Percentiles rank a stretch among this genome's conserved stretches.
These are phyloP conservation scores for Plenodomus lindquistii DNA, from an alignment of 2,329 filamentous ascomycete species.

Conservation along the genomic window DNA sequence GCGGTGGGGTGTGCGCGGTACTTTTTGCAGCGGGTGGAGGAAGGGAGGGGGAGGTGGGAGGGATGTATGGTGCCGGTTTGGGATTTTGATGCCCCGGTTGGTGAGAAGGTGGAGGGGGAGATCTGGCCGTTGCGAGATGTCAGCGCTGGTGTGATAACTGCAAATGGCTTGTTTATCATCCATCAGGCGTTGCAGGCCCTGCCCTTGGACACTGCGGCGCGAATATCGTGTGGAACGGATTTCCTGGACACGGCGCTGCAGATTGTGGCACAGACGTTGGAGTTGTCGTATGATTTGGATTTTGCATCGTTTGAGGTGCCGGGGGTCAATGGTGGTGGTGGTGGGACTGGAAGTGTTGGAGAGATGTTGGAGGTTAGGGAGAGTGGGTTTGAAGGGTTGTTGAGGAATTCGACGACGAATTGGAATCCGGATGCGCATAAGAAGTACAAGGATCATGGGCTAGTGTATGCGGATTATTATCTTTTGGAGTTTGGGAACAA, in stretches of 20 bases:
- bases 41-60: conserved; percentile 34
- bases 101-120: conserved; percentile 31
- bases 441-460: conserved; percentile 51
- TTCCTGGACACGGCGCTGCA: conserved; percentile 22
- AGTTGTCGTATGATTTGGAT: conserved; percentile 35
- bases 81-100: conserved; percentile 57
- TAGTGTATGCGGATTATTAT: conserved; percentile 57
- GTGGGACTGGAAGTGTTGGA: conserved; percentile 10
- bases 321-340: conserved; percentile 10
- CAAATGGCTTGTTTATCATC: conserved; percentile 48
- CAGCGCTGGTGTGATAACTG: conserved; percentile 48
- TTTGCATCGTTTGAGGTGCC: conserved; percentile 25
- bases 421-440: conserved; percentile 52
- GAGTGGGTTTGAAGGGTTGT: conserved; percentile 50
- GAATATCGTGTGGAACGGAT: conserved; percentile 2
- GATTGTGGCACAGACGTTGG: conserved; percentile 32
- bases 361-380: conserved; percentile 26
- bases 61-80: conserved; percentile 49
- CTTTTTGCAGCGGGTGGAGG: conserved; percentile 49
- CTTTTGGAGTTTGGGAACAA: conserved; percentile 54
- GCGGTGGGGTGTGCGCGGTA: conserved; percentile 52
- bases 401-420: conserved; percentile 54
- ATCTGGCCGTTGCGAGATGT: conserved; percentile 44
- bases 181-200: conserved; percentile 39
- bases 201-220: neutral